Conservation (phyloP, 2,329 filamentous ascomycete genomes). For the Calonectria fujianensis region DNA sequence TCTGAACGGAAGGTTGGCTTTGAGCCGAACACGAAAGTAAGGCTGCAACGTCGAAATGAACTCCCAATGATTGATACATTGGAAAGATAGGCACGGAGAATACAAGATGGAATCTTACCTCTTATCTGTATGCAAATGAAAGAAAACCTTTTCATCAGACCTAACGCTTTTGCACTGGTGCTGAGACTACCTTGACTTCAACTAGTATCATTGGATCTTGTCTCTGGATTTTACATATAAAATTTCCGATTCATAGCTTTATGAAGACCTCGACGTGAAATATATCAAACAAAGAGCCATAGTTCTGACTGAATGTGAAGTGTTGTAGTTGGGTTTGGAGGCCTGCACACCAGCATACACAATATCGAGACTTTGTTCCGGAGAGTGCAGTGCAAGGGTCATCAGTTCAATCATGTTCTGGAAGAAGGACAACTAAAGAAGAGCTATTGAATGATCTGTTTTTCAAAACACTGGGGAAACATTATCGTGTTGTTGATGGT, state of each 20-base stretch:
- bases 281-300: background rate
- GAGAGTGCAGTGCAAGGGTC: background rate
- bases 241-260: too few relatives aligned
- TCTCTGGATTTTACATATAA: background rate
- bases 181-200: background rate
- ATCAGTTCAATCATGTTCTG: background rate
- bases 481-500: background rate
- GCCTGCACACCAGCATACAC: background rate
- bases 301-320: background rate
- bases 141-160: too few relatives aligned
- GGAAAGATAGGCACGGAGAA: too few relatives aligned
- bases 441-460: background rate
- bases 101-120: too few relatives aligned
- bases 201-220: background rate
- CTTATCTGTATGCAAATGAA: too few relatives aligned
- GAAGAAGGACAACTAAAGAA: background rate
- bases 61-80: background rate
- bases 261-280: background rate
- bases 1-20: too few relatives aligned
- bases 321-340: background rate
- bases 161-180: background rate
- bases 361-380: background rate
- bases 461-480: background rate
- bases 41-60: background rate
- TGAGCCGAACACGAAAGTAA: too few relatives aligned